phyloP scores from a whole-genome alignment of 805 yeast genomes.

The Myxozyma melibiosi region DNA sequence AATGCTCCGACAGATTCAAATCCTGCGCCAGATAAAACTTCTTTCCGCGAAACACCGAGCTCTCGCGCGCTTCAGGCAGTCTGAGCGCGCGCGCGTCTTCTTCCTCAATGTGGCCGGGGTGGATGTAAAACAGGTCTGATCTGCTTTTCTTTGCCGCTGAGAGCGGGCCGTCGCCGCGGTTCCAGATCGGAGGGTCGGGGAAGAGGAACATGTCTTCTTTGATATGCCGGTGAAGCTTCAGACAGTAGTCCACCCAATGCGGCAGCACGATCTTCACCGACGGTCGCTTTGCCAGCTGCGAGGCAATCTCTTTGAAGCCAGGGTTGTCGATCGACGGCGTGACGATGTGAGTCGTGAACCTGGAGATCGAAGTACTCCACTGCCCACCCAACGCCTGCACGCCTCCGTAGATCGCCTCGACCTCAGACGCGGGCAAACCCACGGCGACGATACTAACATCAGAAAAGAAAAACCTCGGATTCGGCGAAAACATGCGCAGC shows the following conservation, averaged over 20 bases:
- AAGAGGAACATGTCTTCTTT: slow-evolving; percentile 59
- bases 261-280: slow-evolving; percentile 61
- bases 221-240: slow-evolving; percentile 53
- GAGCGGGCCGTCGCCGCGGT: slow-evolving; percentile 13
- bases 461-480: slow-evolving; percentile 65
- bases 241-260: slow-evolving; percentile 71
- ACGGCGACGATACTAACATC: slow-evolving; percentile 64
- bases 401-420: slow-evolving; percentile 68
- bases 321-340: slow-evolving; percentile 53
- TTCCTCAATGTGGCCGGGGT: slow-evolving; percentile 10
- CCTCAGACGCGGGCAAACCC: slow-evolving; percentile 58
- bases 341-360: slow-evolving; percentile 77
- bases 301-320: not conserved
- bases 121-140: slow-evolving; percentile 8
- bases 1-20: slow-evolving; percentile 53
- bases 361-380: slow-evolving; percentile 61
- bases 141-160: not conserved
- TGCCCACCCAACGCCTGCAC: slow-evolving; percentile 79
- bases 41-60: not conserved
- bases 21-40: slow-evolving; percentile 6
- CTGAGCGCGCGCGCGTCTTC: not conserved
- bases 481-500: slow-evolving; percentile 67
- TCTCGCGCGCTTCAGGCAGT: not conserved
- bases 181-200: slow-evolving; percentile 41
- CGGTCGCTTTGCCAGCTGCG: slow-evolving; percentile 2